These are phyloP conservation scores for Coccomyxa subellipsoidea DNA, from an alignment of 163 green algal genomes.

Conservation along the genomic window DNA sequence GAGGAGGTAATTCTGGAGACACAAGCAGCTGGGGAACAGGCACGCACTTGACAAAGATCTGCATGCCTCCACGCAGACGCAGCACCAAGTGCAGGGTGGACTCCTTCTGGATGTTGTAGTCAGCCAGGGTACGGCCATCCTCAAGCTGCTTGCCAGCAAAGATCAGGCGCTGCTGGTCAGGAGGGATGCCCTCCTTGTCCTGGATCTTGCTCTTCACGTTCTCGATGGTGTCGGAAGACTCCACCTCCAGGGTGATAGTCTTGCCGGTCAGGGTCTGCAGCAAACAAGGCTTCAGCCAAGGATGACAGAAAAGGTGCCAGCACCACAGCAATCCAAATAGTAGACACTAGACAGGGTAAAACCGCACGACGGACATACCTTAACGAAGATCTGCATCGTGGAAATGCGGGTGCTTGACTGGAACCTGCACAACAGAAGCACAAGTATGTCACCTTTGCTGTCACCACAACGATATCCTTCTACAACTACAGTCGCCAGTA, in stretches of 20 bases:
- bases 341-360: no score
- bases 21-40: no score
- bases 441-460: no score
- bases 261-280: conserved; percentile 90
- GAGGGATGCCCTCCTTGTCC: conserved; percentile 49
- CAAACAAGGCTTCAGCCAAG: no score
- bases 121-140: conserved; percentile 85
- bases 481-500: no score
- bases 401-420: background rate
- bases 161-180: conserved; percentile 27
- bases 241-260: conserved; percentile 92
- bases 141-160: conserved; percentile 95
- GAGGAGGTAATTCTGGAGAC: no score
- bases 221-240: conserved; percentile 16
- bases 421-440: background rate
- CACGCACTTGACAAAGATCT: conserved; percentile 57
- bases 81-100: conserved; percentile 80
- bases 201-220: conserved; percentile 52
- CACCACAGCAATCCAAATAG: no score
- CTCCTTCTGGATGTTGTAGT: conserved; percentile 94
- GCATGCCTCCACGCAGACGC: conserved; percentile 67
- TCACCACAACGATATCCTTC: no score
- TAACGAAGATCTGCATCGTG: conserved; percentile 91
- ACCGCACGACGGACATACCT: background rate
- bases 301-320: no score